Evolutionary conservation across 768 basidiomycete species (phyloP).

Genomic region (Trametes maxima): DNA sequence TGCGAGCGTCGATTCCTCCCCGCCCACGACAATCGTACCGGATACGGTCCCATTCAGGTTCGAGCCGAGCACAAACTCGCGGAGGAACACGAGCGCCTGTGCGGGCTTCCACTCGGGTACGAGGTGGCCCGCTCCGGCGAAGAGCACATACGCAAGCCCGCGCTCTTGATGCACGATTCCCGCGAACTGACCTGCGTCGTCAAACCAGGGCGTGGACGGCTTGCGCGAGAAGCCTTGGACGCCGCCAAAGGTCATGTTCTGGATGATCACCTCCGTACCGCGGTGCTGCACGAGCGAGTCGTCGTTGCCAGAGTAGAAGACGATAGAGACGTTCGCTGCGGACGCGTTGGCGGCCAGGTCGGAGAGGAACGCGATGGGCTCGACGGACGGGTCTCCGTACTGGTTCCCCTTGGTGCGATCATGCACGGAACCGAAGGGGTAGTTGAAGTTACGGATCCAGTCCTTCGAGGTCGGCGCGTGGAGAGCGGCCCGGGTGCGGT

Average conservation of each 20-base stretch:
- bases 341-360: conserved; percentile 68
- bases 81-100: conserved; percentile 63
- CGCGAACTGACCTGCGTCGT: conserved; percentile 58
- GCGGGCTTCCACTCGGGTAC: conserved; percentile 40
- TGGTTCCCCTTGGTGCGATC: conserved; percentile 20
- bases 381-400: conserved; percentile 23
- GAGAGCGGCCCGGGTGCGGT: conserved; percentile 57
- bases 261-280: conserved; percentile 48
- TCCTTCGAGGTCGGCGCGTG: conserved; percentile 68
- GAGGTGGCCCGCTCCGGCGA: conserved; percentile 44
- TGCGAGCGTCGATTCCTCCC: conserved; percentile 50
- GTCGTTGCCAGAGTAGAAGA: conserved; percentile 70
- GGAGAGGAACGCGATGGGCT: conserved; percentile 61
- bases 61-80: conserved; percentile 67
- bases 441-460: conserved; percentile 40
- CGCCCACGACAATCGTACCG: conserved; percentile 46
- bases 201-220: conserved; percentile 69
- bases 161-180: conserved; percentile 79
- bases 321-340: conserved; percentile 48
- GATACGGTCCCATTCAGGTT: conserved; percentile 61
- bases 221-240: conserved; percentile 70
- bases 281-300: conserved; percentile 65
- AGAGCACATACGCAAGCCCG: conserved; percentile 48
- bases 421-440: conserved; percentile 38
- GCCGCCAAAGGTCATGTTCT: conserved; percentile 84